These are phyloP conservation scores for Solanum dulcamara DNA, from an alignment of 257 asterid species.

Conservation along the genomic window DNA sequence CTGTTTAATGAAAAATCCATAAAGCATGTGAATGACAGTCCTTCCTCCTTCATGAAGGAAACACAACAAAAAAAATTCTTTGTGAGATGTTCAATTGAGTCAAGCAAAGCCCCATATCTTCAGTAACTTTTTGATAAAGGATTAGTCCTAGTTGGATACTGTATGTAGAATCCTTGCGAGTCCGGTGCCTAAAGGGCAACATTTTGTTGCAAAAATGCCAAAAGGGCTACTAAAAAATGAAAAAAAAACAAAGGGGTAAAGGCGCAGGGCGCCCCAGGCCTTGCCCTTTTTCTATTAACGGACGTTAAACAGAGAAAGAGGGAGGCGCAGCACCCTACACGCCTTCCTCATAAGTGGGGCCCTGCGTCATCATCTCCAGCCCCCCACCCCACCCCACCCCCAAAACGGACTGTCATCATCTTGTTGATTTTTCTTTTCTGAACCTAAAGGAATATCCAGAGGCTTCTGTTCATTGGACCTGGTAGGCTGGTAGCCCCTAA, in stretches of 20 bases:
- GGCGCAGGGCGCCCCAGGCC: too few species aligned
- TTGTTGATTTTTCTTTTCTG: constrained; percentile 10
- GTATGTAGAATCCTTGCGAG: neutral
- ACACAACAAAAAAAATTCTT: neutral
- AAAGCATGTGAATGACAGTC: neutral
- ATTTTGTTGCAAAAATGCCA: too few species aligned
- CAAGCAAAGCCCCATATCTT: neutral
- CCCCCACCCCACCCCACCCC: too few species aligned
- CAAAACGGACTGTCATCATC: too few species aligned
- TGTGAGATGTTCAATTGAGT: neutral
- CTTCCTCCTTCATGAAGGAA: neutral
- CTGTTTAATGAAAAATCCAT: neutral
- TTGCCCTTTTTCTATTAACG: too few species aligned
- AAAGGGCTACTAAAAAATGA: too few species aligned
- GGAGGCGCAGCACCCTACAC: too few species aligned
- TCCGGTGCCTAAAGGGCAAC: too few species aligned
- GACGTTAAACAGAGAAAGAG: too few species aligned
- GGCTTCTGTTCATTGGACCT: constrained; percentile 9
- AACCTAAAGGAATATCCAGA: constrained; percentile 1
- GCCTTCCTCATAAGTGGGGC: too few species aligned
- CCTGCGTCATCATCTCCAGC: too few species aligned
- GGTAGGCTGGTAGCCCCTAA: constrained; percentile 5
- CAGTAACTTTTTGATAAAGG: neutral
- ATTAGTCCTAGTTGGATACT: neutral
- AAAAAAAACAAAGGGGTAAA: too few species aligned